Evolutionary conservation across 2,329 filamentous ascomycete species (phyloP).

Genomic region (Lachnellula arida): DNA sequence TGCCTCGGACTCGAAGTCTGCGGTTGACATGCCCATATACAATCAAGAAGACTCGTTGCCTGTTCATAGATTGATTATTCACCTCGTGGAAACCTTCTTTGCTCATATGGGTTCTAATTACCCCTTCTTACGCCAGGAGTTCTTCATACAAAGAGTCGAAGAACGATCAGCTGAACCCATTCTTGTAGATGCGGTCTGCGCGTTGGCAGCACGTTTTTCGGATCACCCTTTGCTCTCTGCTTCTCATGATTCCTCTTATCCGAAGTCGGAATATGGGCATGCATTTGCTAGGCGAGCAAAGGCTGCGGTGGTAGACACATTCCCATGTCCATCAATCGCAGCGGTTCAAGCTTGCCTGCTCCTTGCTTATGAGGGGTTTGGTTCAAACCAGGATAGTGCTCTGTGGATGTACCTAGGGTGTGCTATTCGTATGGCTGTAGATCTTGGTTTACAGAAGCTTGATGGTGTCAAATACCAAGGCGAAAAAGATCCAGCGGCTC

Average conservation of each 20-base stretch:
- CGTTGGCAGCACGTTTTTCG: constrained; percentile 76
- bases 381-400: constrained; percentile 81
- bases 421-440: constrained; percentile 76
- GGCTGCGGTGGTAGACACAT: constrained; percentile 75
- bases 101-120: constrained; percentile 79
- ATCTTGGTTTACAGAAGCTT: constrained; percentile 75
- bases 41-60: constrained; percentile 66
- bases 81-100: constrained; percentile 78
- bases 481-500: constrained; percentile 29
- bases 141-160: constrained; percentile 69
- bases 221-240: constrained; percentile 50
- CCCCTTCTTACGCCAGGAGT: constrained; percentile 69
- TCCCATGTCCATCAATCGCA: constrained; percentile 75
- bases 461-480: constrained; percentile 64
- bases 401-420: constrained; percentile 92
- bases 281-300: constrained; percentile 79
- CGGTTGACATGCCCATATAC: constrained; percentile 61
- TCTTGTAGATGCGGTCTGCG: constrained; percentile 80
- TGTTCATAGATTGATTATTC: constrained; percentile 69
- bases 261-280: constrained; percentile 65
- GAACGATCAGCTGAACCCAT: constrained; percentile 81
- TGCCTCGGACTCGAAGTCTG: constrained; percentile 18
- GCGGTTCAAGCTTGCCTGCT: constrained; percentile 80
- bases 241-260: constrained; percentile 44
- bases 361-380: constrained; percentile 85